A percentile compares a stretch with the other conserved stretches of the same genome.
phyloP scores from a whole-genome alignment of 768 basidiomycete genomes.

The Suillus variegatus region DNA sequence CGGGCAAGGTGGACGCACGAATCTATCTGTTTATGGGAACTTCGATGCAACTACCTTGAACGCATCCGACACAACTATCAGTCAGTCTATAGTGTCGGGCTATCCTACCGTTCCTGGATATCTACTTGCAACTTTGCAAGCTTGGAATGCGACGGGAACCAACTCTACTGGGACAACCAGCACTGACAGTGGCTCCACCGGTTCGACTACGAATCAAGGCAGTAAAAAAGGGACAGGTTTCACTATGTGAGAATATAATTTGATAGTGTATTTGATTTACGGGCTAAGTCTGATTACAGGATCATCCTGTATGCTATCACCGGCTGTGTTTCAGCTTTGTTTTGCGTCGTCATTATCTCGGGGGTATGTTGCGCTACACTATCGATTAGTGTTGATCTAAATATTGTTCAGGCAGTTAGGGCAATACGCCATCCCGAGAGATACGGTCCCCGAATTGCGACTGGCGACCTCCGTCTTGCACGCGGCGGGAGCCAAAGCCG shows the following conservation, averaged over 20 bases:
- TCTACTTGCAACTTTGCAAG: conserved; percentile 68
- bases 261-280: conserved; percentile 5
- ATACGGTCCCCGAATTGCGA: conserved; percentile 72
- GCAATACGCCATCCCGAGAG: conserved; percentile 88
- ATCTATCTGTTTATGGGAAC: conserved; percentile 49
- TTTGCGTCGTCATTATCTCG: conserved; percentile 81
- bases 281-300: conserved; percentile 36
- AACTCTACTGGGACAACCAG: conserved; percentile 1
- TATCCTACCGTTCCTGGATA: conserved; percentile 55
- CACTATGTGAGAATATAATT: conserved; percentile 62
- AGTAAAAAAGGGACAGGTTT: conserved; percentile 52
- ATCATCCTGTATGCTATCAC: conserved; percentile 87
- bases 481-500: conserved; percentile 59
- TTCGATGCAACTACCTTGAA: conserved; percentile 71
- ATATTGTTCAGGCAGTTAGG: conserved; percentile 59
- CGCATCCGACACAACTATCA: conserved; percentile 43
- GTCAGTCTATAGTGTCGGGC: conserved; percentile 41
- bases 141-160: conserved; percentile 57
- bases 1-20: conserved; percentile 53
- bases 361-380: conserved; percentile 53
- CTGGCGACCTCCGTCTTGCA: conserved; percentile 26
- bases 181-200: conserved; percentile 21
- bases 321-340: conserved; percentile 83
- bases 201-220: conserved; percentile 15
- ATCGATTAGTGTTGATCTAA: conserved; percentile 11